Evolutionary conservation across 495 filamentous ascomycete species (phyloP).

Genomic region (Talaromyces thailandensis): DNA sequence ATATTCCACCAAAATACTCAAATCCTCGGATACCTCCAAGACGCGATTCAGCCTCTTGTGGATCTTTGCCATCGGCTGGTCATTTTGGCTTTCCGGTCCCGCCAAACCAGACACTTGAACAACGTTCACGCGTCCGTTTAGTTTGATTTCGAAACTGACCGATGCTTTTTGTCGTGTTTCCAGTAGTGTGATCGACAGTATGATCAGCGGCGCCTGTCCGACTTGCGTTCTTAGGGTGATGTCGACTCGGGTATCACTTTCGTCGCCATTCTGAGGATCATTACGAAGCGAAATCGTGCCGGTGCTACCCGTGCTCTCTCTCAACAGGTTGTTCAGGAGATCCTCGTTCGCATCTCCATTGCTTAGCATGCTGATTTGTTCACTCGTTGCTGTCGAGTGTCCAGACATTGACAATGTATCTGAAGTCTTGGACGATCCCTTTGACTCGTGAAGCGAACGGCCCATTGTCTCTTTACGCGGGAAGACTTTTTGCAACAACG

Average conservation of each 20-base stretch:
- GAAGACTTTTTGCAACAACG: constrained; percentile 55
- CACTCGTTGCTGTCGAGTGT: neutral
- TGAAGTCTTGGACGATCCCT: neutral
- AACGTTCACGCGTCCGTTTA: constrained; percentile 49
- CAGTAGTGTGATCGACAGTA: constrained; percentile 29
- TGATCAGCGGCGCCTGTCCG: constrained; percentile 33
- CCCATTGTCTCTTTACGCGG: constrained; percentile 10
- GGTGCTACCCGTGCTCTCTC: neutral
- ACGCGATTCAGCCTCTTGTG: constrained; percentile 29
- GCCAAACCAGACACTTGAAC: constrained; percentile 26
- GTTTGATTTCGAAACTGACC: constrained; percentile 47
- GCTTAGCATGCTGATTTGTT: constrained; percentile 20
- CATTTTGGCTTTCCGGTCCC: neutral
- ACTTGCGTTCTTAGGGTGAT: constrained; percentile 37
- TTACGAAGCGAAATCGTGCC: neutral
- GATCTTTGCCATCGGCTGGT: constrained; percentile 18
- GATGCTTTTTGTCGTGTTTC: constrained; percentile 17
- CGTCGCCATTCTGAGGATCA: neutral
- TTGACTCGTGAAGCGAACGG: neutral
- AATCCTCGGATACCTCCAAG: constrained; percentile 39
- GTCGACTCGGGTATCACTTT: constrained; percentile 30
- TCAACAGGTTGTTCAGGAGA: constrained; percentile 22
- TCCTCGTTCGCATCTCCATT: constrained; percentile 33
- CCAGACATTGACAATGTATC: constrained; percentile 1
- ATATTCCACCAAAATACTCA: constrained; percentile 54